Evolutionary conservation across 2,329 filamentous ascomycete genomes (phyloP), one percentile per base, ranked within the genome.

Genomic region (Cladosporium sp.): DNA sequence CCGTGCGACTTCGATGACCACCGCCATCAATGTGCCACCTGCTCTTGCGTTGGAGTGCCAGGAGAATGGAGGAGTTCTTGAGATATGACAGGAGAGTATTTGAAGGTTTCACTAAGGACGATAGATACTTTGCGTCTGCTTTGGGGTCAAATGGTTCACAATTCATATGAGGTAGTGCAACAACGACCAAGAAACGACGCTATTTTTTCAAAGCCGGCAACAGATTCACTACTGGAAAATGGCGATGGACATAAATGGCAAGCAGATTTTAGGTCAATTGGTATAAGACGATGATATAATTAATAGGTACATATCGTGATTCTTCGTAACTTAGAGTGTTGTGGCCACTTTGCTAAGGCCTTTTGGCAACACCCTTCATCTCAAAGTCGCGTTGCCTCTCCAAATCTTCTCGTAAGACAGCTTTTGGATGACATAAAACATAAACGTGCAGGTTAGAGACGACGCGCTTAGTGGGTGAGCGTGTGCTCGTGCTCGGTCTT

Each of bases 251-350:
- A 30, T 6, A 6, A 30, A 30, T 30, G 28, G 30, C 24, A 24
- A 24, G 24, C 24, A 24, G 24, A 24, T 24, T 24, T 24, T 24
- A 24, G 24, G 24, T 24, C 24, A 24, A 24, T 47, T 47, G 41
- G 41, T 47, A 21, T 47, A 58, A 59, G 18, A 30, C 57, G 57
- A 44, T 59, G 36, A 59, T 59, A 44, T n/a, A 59, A 59, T 59
- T 52, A 62, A 26, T 62, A 28, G 36, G 32, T 52, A 62, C 44
- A 62, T 26, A 52, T 62, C 59, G 47, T 62, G 24, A 62, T 18
- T 28, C 47, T 52, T 54, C 59, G 59, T 62, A 62, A 62, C 18
- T 62, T 52, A 21, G 30, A 10, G 18, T 62, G 59, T 15, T 41
- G 36, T 12, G 32, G 21, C 32, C 59, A 21, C 51, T 57, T 57